Evolutionary conservation across 116 monocot species (phyloP), one percentile per base, ranked within the genome.

Genomic region (Zostera marina): DNA sequence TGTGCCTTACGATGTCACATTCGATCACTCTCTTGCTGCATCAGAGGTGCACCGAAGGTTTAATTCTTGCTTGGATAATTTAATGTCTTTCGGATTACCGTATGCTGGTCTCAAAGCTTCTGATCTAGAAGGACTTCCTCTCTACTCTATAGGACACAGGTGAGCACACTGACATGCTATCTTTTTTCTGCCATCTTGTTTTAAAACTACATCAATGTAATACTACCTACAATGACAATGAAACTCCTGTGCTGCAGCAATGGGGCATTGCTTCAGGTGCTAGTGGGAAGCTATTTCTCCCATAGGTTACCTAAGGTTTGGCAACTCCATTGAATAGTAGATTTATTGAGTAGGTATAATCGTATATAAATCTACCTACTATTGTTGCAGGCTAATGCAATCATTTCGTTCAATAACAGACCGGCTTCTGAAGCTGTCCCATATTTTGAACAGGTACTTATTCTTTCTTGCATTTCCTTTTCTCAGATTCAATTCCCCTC

Each of bases 141-240:
- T 96, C 41, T 96, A 77, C 71, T 96, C 89, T 38, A 85, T 96
- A 16, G 96, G 96, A 8, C 96, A 96, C 64, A 96, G 89, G 94
- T 85, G n/a, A 47, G 40, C 14, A 42, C 41, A 14, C 3, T 13
- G 9, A 39, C 20, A 15, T 11, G 17, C 9, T 11, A 2, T 12
- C 55, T 38, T 5, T 20, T 9, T 44, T 45, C 9, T 42, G 3
- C 14, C 21, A 1, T 61, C 7, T 13, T 17, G 9, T 13, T 21
- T 21, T 24, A 21, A 9, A 20, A n/a, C 3, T 22, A n/a, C 25
- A 19, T 11, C 13, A 42, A 32, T 58, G 39, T 41, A 22, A 45
- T 11, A n/a, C n/a, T n/a, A n/a, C n/a, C 20, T 42, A 44, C 43
- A 15, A 3, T 63, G 38, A 52, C 2, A 24, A 38, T 63, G 8